phyloP scores from a whole-genome alignment of 768 basidiomycete genomes.

The Boletus patriciae region DNA sequence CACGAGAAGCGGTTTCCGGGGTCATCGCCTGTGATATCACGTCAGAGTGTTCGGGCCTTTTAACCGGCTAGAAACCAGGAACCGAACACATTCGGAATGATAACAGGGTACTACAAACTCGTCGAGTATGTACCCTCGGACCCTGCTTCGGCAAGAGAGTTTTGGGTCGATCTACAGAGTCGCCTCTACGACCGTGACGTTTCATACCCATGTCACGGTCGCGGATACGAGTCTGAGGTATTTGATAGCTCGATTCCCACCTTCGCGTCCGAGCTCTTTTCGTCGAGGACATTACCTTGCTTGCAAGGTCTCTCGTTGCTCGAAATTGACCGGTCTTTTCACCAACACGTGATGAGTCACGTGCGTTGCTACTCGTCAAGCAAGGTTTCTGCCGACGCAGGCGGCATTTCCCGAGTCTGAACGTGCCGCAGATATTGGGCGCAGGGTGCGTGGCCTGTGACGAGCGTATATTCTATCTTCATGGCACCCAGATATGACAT shows the following conservation, averaged over 20 bases:
- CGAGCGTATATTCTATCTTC: not conserved
- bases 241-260: constrained; percentile 19
- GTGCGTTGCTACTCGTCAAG: too few species aligned
- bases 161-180: constrained; percentile 32
- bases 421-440: constrained; percentile 39
- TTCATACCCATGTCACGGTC: not conserved
- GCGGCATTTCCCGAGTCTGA: too few species aligned
- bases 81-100: too few species aligned
- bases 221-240: not conserved
- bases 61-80: too few species aligned
- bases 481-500: constrained; percentile 36
- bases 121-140: constrained; percentile 28
- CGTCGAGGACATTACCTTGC: constrained; percentile 36
- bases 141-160: not conserved
- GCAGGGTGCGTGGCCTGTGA: constrained; percentile 28
- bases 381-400: too few species aligned
- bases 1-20: too few species aligned
- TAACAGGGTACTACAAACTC: too few species aligned
- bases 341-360: too few species aligned
- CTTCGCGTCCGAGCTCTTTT: constrained; percentile 38
- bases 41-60: too few species aligned
- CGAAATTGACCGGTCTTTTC: too few species aligned
- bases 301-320: too few species aligned
- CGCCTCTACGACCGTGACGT: constrained; percentile 27
- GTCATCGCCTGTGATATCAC: too few species aligned